Conservation (phyloP, 768 basidiomycete species). For the Psilocybe sp. region DNA sequence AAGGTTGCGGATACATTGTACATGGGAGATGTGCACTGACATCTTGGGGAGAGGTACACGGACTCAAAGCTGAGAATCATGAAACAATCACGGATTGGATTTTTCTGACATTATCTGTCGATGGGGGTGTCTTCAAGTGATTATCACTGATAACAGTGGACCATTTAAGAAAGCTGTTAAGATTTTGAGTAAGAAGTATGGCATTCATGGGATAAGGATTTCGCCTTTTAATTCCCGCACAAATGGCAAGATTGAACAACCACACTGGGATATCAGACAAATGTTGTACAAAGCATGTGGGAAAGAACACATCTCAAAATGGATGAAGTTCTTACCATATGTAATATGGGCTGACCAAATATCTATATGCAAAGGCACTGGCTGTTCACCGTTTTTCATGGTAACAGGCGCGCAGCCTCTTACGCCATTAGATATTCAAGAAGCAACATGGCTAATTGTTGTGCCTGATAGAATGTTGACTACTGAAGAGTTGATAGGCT, state of each 20-base stretch:
- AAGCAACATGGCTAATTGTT: too few species aligned
- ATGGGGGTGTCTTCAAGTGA: constrained; percentile 36
- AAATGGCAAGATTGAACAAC: constrained; percentile 17
- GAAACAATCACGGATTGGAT: constrained; percentile 19
- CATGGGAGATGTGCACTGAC: too few species aligned
- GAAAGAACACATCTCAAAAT: constrained; percentile 15
- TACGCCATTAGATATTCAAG: too few species aligned
- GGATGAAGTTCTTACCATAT: constrained; percentile 24
- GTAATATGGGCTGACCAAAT: too few species aligned
- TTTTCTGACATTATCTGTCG: constrained; percentile 28
- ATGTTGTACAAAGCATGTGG: constrained; percentile 18
- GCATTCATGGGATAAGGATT: constrained; percentile 16
- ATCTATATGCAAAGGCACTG: too few species aligned
- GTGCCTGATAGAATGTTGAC: too few species aligned
- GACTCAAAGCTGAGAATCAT: constrained; percentile 16
- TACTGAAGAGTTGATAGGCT: too few species aligned
- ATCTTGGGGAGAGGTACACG: constrained; percentile 19
- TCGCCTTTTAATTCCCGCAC: constrained; percentile 20
- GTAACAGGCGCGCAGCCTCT: too few species aligned
- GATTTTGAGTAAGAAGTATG: constrained; percentile 19
- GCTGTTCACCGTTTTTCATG: too few species aligned
- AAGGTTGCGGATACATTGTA: too few species aligned
- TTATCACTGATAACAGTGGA: constrained; percentile 40
- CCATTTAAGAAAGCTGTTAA: constrained; percentile 15
- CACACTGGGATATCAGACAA: constrained; percentile 18